phyloP scores from a whole-genome alignment of 352 stramenopile genomes.

The Globisporangium spinosum region DNA sequence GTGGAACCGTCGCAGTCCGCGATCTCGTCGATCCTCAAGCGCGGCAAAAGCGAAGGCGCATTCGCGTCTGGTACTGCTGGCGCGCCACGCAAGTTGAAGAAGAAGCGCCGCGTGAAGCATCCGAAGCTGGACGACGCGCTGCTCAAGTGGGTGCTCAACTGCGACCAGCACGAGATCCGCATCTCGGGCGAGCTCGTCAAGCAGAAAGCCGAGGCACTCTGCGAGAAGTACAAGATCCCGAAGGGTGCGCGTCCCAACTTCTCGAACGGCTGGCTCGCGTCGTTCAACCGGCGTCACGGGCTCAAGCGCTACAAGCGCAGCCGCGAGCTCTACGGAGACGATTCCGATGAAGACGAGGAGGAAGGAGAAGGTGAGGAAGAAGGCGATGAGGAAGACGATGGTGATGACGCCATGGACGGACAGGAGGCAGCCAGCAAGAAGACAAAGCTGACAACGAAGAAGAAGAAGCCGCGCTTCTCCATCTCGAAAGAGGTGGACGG shows the following conservation, averaged over 20 bases:
- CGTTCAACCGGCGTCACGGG: conserved; percentile 48
- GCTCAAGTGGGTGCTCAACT: conserved; percentile 41
- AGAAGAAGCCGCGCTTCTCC: conserved; percentile 9
- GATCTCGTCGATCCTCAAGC: conserved; percentile 17
- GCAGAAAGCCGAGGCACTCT: conserved; percentile 34
- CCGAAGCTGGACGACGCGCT: conserved; percentile 49
- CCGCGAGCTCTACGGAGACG: neutral
- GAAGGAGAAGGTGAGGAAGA: neutral
- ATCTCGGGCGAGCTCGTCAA: conserved; percentile 33
- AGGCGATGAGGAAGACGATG: neutral
- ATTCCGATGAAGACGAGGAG: neutral
- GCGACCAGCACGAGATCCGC: conserved; percentile 24
- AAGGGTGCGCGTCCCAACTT: conserved; percentile 37
- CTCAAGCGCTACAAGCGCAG: conserved; percentile 18
- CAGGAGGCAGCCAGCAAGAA: neutral
- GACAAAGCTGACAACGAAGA: conserved; percentile 2
- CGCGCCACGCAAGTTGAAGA: conserved; percentile 6
- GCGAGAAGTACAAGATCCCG: conserved; percentile 27
- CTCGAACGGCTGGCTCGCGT: conserved; percentile 59
- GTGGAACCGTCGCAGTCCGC: conserved; percentile 17
- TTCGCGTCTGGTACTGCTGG: neutral
- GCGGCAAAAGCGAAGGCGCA: conserved; percentile 1
- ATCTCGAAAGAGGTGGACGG: conserved; percentile 14
- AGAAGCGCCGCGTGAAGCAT: conserved; percentile 38
- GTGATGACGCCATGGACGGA: neutral